Base-by-base conservation (phyloP, 2,329 filamentous ascomycete species). In the Metarhizium sp. region DNA sequence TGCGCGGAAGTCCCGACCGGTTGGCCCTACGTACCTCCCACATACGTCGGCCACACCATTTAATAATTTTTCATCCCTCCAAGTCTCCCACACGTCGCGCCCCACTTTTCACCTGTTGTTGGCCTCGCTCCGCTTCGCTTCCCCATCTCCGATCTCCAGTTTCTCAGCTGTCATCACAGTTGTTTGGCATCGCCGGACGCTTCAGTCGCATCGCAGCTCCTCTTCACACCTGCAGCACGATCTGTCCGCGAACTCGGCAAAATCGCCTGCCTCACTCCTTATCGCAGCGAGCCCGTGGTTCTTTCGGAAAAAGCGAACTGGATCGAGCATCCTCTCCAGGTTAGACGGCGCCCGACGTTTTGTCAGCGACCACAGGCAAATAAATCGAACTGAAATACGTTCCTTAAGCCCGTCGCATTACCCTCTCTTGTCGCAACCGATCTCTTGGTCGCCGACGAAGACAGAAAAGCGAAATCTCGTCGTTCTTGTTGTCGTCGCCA, bases 1-100 rank as follows among this genome's bases (percentile, higher is more conserved):
- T 72, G 77, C 73, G 76, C 72, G 76, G 77, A 80, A 79, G 72
- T 75, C 71, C 75, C 76, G 76, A 80, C 75, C 75, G 71, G 75
- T 52, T 73, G 74, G 75, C 76, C 76, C 67, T 77, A 73, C 74
- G 75, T 75, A 77, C 69, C 70, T 70, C 67, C 72, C 71, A 69
- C 69, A 68, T 69, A 68, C 74, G 73, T 77, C 66, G 75, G 74
- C 71, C 73, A 69, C 62, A 57, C 64, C 61, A 57, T 66, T 66
- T 64, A 69, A 53, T 47, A 69, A 69, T 66, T 65, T 63, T 67
- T 63, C 62, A 65, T 64, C 52, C 52, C 62, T 57, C 63, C 62
- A 25, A 25, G 25, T 18, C 29, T 36, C 49, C 29, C 53, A 38
- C 62, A 68, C 65, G 65, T 67, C 67, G 66, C 66, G 63, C 62